These are phyloP conservation scores for Phalaenopsis aphrodite DNA, from an alignment of 106 monocot species.

Conservation along the genomic window DNA sequence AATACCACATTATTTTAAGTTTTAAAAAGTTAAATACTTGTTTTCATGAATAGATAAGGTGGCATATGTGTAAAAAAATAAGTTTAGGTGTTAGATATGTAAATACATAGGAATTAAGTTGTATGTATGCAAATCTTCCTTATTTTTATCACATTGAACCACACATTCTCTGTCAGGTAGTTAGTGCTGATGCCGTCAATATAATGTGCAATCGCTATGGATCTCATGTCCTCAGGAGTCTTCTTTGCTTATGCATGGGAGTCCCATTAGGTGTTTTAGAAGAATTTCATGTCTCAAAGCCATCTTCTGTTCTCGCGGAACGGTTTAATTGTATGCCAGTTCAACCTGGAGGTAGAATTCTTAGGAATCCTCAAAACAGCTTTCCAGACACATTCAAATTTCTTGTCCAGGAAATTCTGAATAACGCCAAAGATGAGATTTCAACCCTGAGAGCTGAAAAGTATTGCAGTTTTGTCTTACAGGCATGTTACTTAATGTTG, in stretches of 20 bases:
- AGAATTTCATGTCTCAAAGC: constrained; percentile 65
- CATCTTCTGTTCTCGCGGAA: constrained; percentile 44
- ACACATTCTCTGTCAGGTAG: constrained; percentile 33
- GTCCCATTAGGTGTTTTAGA: constrained; percentile 49
- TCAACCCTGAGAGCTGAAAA: constrained; percentile 45
- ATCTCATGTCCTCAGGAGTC: constrained; percentile 84
- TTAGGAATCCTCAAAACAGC: constrained; percentile 26
- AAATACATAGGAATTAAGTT: no score
- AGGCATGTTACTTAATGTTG: constrained; percentile 27
- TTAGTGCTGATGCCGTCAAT: constrained; percentile 45
- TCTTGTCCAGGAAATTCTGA: constrained; percentile 51
- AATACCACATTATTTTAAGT: no score
- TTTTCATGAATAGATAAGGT: no score
- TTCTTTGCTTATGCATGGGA: constrained; percentile 90
- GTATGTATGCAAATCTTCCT: no score
- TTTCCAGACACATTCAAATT: constrained; percentile 51
- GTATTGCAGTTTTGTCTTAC: constrained; percentile 81
- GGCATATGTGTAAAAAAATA: no score
- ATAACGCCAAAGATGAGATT: constrained; percentile 51
- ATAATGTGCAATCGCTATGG: constrained; percentile 72
- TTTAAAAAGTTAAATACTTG: no score
- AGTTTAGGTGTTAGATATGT: no score
- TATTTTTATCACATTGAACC: not conserved
- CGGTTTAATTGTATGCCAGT: constrained; percentile 37
- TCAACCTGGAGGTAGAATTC: constrained; percentile 11